Evolutionary conservation across 108 stramenopile species (phyloP).

Genomic region (Nitzschia palea): DNA sequence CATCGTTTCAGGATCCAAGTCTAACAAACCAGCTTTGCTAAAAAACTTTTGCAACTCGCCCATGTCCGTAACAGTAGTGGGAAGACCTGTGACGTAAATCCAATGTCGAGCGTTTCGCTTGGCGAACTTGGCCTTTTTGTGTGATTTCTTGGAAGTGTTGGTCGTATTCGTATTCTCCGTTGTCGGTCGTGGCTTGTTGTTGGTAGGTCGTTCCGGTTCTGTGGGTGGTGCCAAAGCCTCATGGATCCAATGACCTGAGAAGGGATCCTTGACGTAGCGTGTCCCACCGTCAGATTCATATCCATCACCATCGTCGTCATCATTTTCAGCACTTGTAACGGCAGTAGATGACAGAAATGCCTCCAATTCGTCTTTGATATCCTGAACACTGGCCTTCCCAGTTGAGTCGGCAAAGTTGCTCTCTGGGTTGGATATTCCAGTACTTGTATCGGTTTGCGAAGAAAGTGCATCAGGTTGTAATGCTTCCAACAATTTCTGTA

Average conservation of each 20-base stretch:
- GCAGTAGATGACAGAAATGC: constrained; percentile 61
- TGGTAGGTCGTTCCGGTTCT: constrained; percentile 5
- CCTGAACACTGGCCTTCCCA: constrained; percentile 12
- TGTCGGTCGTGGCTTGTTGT: constrained; percentile 12
- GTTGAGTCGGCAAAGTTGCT: not conserved
- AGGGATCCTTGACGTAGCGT: constrained; percentile 63
- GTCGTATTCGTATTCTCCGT: not conserved
- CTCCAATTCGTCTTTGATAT: constrained; percentile 60
- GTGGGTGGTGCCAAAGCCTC: constrained; percentile 50
- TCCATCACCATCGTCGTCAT: constrained; percentile 64
- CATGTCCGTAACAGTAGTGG: constrained; percentile 14
- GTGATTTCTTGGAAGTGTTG: constrained; percentile 48
- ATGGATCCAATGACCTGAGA: constrained; percentile 70
- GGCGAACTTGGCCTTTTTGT: constrained; percentile 82
- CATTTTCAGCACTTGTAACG: constrained; percentile 15
- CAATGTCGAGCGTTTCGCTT: constrained; percentile 81
- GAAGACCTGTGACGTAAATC: constrained; percentile 90
- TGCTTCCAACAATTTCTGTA: constrained; percentile 58
- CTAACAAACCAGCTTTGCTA: constrained; percentile 87
- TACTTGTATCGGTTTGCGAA: not conserved
- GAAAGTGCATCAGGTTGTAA: constrained; percentile 20
- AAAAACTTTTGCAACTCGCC: constrained; percentile 76
- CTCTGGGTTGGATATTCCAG: not conserved
- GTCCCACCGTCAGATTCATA: constrained; percentile 85
- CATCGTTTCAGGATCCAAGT: constrained; percentile 89